Conservation (phyloP, 1,284 basidiomycete species). For the Boletus subluridellus region DNA sequence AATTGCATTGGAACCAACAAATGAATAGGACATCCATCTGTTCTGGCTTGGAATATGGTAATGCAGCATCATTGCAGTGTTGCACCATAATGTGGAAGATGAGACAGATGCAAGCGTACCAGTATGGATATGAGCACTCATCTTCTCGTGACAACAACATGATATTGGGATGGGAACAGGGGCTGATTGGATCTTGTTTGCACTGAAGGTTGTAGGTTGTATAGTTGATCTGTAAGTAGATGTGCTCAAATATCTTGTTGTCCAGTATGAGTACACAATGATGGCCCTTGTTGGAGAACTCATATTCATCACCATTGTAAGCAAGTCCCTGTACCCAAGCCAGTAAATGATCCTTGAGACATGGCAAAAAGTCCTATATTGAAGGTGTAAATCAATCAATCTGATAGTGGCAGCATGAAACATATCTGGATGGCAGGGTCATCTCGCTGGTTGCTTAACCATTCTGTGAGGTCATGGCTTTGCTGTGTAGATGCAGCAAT, state of each 20-base stretch:
- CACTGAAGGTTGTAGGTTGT: constrained; percentile 31
- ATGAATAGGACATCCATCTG: not conserved
- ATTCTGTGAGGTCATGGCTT: too few species aligned
- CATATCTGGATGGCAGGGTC: not conserved
- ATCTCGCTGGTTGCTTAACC: not conserved
- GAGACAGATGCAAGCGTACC: constrained; percentile 27
- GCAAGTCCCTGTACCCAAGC: not conserved
- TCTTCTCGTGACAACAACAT: constrained; percentile 4
- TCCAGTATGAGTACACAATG: not conserved
- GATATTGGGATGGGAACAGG: not conserved
- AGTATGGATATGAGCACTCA: constrained; percentile 27
- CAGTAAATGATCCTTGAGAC: not conserved
- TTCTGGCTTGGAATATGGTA: not conserved
- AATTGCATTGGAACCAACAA: not conserved
- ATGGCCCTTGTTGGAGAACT: not conserved
- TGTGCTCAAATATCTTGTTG: constrained; percentile 11
- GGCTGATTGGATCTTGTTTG: constrained; percentile 29
- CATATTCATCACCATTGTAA: not conserved
- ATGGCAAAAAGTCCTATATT: not conserved
- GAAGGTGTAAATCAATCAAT: not conserved
- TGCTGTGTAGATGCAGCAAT: too few species aligned
- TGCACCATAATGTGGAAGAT: constrained; percentile 25
- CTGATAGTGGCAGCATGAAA: not conserved
- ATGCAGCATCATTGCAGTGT: not conserved
- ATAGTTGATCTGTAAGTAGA: constrained; percentile 22